These are phyloP conservation scores for Calonectria hongkongensis DNA, from an alignment of 2,329 filamentous ascomycete species.

Conservation along the genomic window DNA sequence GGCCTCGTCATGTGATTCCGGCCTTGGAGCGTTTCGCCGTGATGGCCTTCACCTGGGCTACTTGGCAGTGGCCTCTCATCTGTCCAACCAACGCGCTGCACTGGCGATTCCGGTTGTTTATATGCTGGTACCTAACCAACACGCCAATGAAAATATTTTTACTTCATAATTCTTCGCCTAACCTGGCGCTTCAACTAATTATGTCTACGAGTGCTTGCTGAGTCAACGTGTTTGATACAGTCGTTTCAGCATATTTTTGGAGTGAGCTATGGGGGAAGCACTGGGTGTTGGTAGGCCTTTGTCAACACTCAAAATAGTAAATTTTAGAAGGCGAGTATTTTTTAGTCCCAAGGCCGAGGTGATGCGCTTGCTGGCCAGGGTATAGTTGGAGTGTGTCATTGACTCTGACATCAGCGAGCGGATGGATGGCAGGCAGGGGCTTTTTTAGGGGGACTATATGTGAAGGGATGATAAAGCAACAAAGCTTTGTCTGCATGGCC, in stretches of 20 bases:
- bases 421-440: background rate
- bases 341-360: background rate
- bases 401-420: background rate
- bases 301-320: slow-evolving; percentile 1
- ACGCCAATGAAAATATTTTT: background rate
- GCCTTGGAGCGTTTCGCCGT: background rate
- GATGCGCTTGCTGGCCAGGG: background rate
- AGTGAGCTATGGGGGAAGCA: background rate
- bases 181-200: background rate
- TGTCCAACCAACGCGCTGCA: background rate
- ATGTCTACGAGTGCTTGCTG: background rate
- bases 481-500: background rate
- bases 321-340: background rate
- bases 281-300: slow-evolving; percentile 1
- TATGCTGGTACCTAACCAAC: background rate
- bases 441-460: background rate
- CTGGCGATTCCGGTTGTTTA: background rate
- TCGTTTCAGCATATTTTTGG: background rate
- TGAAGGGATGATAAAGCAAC: background rate
- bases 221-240: background rate
- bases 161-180: background rate
- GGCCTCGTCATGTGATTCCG: background rate
- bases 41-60: background rate
- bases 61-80: background rate
- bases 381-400: slow-evolving; percentile 1